A percentile compares a stretch with the other conserved stretches of the same genome.
Evolutionary conservation across 139 green algal species (phyloP).

Genomic region (Pleodorina starrii): DNA sequence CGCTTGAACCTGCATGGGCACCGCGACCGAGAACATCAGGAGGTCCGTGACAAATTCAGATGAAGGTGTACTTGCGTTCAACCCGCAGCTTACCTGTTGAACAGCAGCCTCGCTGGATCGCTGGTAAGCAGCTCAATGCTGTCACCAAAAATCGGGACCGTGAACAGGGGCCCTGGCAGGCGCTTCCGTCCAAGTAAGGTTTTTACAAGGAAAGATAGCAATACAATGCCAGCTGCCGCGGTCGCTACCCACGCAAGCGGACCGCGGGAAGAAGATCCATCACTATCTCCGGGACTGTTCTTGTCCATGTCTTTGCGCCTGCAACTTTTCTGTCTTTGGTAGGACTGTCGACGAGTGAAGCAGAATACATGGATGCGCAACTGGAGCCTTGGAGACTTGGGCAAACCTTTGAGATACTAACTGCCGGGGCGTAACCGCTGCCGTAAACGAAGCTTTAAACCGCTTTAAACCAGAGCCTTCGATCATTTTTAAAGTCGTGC

Average conservation of each 20-base stretch:
- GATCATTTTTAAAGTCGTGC: too few relatives aligned
- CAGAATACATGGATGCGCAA: too few relatives aligned
- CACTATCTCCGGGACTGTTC: too few relatives aligned
- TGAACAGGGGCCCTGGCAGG: background rate
- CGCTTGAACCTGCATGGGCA: constrained; percentile 17
- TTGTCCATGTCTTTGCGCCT: too few relatives aligned
- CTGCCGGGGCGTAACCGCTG: too few relatives aligned
- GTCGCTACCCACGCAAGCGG: background rate
- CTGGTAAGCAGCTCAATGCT: background rate
- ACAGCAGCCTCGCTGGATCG: background rate
- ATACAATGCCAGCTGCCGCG: background rate
- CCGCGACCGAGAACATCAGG: background rate
- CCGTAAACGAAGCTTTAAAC: too few relatives aligned
- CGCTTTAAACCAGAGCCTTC: too few relatives aligned
- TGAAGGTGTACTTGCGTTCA: background rate
- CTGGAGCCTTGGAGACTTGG: too few relatives aligned
- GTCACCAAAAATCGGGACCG: background rate
- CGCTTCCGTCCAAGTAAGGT: background rate
- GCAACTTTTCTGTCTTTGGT: too few relatives aligned
- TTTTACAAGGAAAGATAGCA: background rate
- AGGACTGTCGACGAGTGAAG: too few relatives aligned
- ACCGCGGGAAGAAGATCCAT: too few relatives aligned
- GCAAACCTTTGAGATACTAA: too few relatives aligned
- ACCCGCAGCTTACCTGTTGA: background rate
- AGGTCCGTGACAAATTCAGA: background rate